Evolutionary conservation across 345 rosid species (phyloP).

Genomic region (Eucalyptus melliodora): DNA sequence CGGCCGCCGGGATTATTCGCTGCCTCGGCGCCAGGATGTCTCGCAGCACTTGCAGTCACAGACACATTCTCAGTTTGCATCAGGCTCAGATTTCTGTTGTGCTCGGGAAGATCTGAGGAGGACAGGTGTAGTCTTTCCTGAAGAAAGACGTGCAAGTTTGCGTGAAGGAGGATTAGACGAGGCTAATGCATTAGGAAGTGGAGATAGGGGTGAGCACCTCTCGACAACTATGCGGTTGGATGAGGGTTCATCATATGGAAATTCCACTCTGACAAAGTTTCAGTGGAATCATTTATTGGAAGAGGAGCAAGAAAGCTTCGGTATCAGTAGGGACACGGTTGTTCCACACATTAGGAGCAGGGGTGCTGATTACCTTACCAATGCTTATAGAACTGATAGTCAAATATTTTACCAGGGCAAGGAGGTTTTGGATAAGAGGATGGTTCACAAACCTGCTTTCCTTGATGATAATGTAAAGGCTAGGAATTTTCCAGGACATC

Average conservation of each 20-base stretch:
- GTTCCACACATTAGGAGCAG: background rate
- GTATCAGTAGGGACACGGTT: background rate
- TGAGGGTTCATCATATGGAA: background rate
- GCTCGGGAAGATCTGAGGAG: background rate
- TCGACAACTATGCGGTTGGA: background rate
- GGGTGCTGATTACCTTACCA: background rate
- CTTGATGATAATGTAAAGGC: background rate
- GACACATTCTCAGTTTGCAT: background rate
- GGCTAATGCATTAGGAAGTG: background rate
- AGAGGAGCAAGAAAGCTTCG: background rate
- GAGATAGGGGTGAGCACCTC: background rate
- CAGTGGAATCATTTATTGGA: slow-evolving; percentile 19
- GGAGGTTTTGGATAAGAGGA: background rate
- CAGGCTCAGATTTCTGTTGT: background rate
- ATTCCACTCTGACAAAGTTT: slow-evolving; percentile 8
- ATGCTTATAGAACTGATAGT: background rate
- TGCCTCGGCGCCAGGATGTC: background rate
- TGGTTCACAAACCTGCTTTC: background rate
- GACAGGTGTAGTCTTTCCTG: background rate
- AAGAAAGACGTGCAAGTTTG: background rate
- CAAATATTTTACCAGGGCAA: background rate
- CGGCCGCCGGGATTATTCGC: background rate
- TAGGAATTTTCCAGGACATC: background rate
- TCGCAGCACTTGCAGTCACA: background rate
- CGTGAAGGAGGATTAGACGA: background rate